Conservation (phyloP, 163 green algal genomes). For the Chlorella variabilis region DNA sequence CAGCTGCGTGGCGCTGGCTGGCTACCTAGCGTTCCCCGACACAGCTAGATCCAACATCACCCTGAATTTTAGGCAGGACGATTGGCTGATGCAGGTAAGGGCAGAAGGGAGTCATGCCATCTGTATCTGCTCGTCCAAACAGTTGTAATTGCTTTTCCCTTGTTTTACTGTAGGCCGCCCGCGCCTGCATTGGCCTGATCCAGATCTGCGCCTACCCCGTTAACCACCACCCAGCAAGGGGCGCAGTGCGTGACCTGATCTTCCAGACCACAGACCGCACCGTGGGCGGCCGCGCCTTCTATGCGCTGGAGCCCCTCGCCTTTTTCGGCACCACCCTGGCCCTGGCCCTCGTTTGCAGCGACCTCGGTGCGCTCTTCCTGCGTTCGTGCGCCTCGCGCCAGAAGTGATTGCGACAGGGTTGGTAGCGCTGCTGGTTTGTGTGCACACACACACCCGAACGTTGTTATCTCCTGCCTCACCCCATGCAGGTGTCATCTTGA, state of each 20-base stretch:
- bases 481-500: slow-evolving; percentile 75
- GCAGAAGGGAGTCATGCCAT: no score
- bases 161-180: slow-evolving; percentile 43
- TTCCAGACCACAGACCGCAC: slow-evolving; percentile 25
- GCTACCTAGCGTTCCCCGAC: slow-evolving; percentile 72
- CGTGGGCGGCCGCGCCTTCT: slow-evolving; percentile 30
- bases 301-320: slow-evolving; percentile 40
- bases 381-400: neutral
- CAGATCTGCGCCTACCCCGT: slow-evolving; percentile 71
- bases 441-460: no score
- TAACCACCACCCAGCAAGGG: slow-evolving; percentile 73
- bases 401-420: no score
- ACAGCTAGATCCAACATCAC: slow-evolving; percentile 70
- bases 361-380: neutral
- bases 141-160: neutral
- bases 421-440: neutral
- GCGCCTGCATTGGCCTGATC: slow-evolving; percentile 67
- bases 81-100: slow-evolving; percentile 60
- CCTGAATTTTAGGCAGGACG: slow-evolving; percentile 60
- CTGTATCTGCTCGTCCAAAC: no score
- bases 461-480: slow-evolving; percentile 14
- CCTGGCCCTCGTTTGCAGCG: slow-evolving; percentile 34
- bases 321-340: slow-evolving; percentile 56
- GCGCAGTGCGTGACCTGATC: slow-evolving; percentile 61
- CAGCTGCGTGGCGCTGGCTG: slow-evolving; percentile 50